Conservation (phyloP, 306 rosid species). For the Chamaecrista fasciculata region DNA sequence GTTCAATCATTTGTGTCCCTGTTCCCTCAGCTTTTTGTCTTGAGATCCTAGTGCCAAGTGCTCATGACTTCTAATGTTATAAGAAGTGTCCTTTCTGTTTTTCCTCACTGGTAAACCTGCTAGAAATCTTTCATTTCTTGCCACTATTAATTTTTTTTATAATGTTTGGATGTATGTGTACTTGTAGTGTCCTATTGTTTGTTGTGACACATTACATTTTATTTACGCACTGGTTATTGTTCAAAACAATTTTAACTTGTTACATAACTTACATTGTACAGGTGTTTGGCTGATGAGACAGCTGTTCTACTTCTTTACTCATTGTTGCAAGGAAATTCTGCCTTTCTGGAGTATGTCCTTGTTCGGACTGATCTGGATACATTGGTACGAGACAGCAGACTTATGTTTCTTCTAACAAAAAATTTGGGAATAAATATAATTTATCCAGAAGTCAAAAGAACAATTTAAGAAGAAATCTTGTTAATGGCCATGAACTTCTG, state of each 20-base stretch:
- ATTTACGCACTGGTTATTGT: slow-evolving; percentile 1
- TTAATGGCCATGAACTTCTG: slow-evolving; percentile 11
- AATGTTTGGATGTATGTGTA: neutral
- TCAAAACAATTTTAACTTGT: slow-evolving; percentile 2
- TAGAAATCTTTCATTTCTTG: slow-evolving; percentile 2
- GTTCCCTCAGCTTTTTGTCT: slow-evolving; percentile 17
- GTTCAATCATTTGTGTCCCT: neutral
- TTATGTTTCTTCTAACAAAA: slow-evolving; percentile 25
- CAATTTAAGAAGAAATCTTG: neutral
- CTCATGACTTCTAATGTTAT: neutral
- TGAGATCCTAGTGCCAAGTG: slow-evolving; percentile 13
- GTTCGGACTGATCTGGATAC: slow-evolving; percentile 99
- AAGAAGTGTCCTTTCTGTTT: neutral
- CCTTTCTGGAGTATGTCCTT: slow-evolving; percentile 91
- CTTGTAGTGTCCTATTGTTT: neutral
- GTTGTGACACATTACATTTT: slow-evolving; percentile 12
- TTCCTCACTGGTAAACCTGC: slow-evolving; percentile 4
- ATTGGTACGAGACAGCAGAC: slow-evolving; percentile 61
- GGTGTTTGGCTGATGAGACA: slow-evolving; percentile 91
- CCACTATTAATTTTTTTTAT: neutral
- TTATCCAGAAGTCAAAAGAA: slow-evolving; percentile 8
- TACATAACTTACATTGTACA: too few relatives aligned
- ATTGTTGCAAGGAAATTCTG: slow-evolving; percentile 88
- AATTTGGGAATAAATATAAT: slow-evolving; percentile 13
- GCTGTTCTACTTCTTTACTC: slow-evolving; percentile 93